These are phyloP conservation scores for Oryza australiensis DNA, from an alignment of 176 grass and related monocot species.

Conservation along the genomic window DNA sequence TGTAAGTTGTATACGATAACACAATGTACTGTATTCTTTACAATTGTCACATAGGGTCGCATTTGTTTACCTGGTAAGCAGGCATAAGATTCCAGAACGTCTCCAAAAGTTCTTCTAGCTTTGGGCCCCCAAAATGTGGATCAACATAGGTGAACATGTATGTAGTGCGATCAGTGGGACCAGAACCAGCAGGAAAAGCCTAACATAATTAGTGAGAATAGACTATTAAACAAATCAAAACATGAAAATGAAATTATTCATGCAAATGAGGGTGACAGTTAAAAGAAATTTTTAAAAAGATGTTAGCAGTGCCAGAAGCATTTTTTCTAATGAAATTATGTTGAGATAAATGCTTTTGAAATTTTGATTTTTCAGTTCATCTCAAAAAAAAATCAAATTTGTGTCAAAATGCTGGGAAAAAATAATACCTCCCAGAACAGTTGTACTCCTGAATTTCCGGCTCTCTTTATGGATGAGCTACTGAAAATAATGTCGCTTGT, in stretches of 20 bases:
- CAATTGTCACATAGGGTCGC: not conserved
- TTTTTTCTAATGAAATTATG: not conserved
- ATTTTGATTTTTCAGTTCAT: conserved; percentile 24
- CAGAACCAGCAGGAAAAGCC: conserved; percentile 95
- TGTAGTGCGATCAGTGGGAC: conserved; percentile 74
- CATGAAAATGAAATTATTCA: conserved; percentile 6
- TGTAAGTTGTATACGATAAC: not conserved
- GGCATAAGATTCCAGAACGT: conserved; percentile 90
- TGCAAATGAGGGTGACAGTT: not conserved
- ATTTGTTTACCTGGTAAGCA: conserved; percentile 66
- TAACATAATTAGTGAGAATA: conserved; percentile 42
- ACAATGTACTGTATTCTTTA: not conserved
- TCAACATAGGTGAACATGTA: conserved; percentile 99
- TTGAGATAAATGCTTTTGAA: not conserved
- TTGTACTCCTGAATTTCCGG: conserved; percentile 65
- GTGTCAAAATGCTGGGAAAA: not conserved
- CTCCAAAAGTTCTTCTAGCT: conserved; percentile 88
- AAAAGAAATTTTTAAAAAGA: not conserved
- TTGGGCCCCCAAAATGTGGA: conserved; percentile 61
- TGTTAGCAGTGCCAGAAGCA: not conserved
- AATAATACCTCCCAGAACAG: conserved; percentile 90
- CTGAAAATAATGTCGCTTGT: conserved; percentile 89
- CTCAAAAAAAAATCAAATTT: not conserved
- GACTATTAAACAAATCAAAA: not conserved
- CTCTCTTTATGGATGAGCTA: conserved; percentile 62